A percentile compares a stretch with the other conserved stretches of the same genome.
Conservation (phyloP, 2,329 filamentous ascomycete genomes). For the Cercospora canescens region DNA sequence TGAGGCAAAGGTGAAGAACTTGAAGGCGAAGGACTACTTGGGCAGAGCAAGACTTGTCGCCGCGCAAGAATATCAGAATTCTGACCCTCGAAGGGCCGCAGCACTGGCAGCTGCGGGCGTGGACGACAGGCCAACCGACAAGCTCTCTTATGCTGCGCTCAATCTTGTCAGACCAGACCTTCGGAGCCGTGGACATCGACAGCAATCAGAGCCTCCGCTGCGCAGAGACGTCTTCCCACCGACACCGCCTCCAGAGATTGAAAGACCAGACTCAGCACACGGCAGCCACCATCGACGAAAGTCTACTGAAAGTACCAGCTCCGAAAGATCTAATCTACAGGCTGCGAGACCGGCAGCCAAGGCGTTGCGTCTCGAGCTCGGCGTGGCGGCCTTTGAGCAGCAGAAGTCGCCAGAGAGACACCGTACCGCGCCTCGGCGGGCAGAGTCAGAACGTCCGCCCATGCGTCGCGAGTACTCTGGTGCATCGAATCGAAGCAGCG, state of each 20-base stretch:
- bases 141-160: conserved; percentile 86
- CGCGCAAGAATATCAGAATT: conserved; percentile 41
- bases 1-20: conserved; percentile 95
- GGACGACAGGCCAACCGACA: conserved; percentile 80
- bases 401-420: conserved; percentile 30
- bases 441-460: conserved; percentile 46
- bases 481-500: conserved; percentile 22
- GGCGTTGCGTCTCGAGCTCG: conserved; percentile 50
- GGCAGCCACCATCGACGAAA: conserved; percentile 25
- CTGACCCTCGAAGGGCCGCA: conserved; percentile 33
- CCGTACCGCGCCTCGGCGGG: conserved; percentile 42
- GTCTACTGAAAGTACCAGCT: conserved; percentile 49
- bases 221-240: conserved; percentile 86
- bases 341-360: conserved; percentile 47
- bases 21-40: conserved; percentile 96
- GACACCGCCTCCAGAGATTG: conserved; percentile 93
- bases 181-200: conserved; percentile 65
- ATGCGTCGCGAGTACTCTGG: conserved; percentile 37
- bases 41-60: conserved; percentile 94
- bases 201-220: conserved; percentile 81
- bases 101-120: conserved; percentile 52
- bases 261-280: conserved; percentile 43
- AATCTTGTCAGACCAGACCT: conserved; percentile 89
- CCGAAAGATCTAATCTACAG: conserved; percentile 36
- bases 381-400: conserved; percentile 50